Conservation (phyloP, 495 filamentous ascomycete species). For the Penicillium ochrochloron region DNA sequence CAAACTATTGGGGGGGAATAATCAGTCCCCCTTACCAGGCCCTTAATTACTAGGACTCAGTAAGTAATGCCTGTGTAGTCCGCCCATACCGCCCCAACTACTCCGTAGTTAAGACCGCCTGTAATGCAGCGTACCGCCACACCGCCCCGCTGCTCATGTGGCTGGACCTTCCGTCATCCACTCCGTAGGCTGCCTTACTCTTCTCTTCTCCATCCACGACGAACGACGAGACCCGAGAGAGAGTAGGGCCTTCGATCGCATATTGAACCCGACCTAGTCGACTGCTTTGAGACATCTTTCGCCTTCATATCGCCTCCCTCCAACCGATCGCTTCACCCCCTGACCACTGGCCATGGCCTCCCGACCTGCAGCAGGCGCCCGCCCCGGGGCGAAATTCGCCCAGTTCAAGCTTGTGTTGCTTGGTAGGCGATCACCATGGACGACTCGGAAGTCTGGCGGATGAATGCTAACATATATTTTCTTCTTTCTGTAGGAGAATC, state of each 20-base stretch:
- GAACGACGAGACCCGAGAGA: slow-evolving; percentile 1
- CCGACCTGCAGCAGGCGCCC: slow-evolving; percentile 74
- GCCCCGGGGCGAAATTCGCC: slow-evolving; percentile 84
- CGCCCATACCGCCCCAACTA: background rate
- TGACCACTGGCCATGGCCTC: slow-evolving; percentile 68
- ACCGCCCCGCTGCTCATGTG: slow-evolving; percentile 39
- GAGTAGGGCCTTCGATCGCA: slow-evolving; percentile 3
- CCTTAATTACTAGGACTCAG: too few relatives aligned
- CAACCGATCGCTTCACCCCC: slow-evolving; percentile 20
- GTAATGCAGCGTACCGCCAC: slow-evolving; percentile 30
- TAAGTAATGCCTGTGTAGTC: background rate
- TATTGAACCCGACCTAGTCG: background rate
- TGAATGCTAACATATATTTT: slow-evolving; percentile 22
- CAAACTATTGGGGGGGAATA: background rate
- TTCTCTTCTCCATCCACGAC: slow-evolving; percentile 22
- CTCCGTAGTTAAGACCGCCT: background rate
- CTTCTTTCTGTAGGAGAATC: slow-evolving; percentile 75
- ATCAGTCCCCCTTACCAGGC: background rate
- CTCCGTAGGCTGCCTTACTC: slow-evolving; percentile 28
- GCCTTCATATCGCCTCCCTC: slow-evolving; percentile 14
- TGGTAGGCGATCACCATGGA: slow-evolving; percentile 59
- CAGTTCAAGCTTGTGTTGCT: slow-evolving; percentile 99
- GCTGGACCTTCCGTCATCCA: slow-evolving; percentile 40
- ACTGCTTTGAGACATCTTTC: slow-evolving; percentile 6
- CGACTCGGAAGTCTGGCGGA: background rate